These are phyloP conservation scores for Aureobasidium lini DNA, from an alignment of 2,329 filamentous ascomycete species.

Conservation along the genomic window DNA sequence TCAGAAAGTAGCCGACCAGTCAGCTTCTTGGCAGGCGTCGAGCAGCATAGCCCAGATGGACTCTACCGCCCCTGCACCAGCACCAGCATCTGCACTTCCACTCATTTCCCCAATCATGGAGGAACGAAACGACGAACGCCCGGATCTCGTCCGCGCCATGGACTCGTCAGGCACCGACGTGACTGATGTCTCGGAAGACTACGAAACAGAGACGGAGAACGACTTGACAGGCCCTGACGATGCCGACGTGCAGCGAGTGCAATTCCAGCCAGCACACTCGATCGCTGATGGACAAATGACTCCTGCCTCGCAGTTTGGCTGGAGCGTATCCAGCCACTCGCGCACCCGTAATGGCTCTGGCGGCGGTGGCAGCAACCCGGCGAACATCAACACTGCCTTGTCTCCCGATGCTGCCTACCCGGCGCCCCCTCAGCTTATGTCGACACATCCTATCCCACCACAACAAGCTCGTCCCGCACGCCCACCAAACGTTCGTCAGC, in stretches of 20 bases:
- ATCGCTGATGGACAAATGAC: conserved; percentile 18
- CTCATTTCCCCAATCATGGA: conserved; percentile 25
- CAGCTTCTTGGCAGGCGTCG: not conserved
- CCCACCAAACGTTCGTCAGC: conserved; percentile 38
- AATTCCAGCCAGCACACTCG: conserved; percentile 3
- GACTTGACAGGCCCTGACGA: conserved; percentile 2
- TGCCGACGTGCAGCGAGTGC: conserved; percentile 6
- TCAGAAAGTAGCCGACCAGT: not conserved
- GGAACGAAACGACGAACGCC: conserved; percentile 23
- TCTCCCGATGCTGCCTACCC: conserved; percentile 2
- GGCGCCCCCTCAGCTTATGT: conserved; percentile 16
- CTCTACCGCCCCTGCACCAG: not conserved
- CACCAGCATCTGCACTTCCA: not conserved
- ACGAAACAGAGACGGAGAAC: conserved; percentile 11
- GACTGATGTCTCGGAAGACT: conserved; percentile 18
- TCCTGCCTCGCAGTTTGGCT: conserved; percentile 23
- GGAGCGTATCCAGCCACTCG: conserved; percentile 17
- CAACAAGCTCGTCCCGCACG: conserved; percentile 20
- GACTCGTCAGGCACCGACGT: conserved; percentile 26
- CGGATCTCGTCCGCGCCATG: conserved; percentile 24
- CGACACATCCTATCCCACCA: conserved; percentile 16
- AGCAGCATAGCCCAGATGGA: not conserved
- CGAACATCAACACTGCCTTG: not conserved
- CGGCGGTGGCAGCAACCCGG: conserved; percentile 9
- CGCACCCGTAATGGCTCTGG: conserved; percentile 9